Evolutionary conservation across 2,329 filamentous ascomycete genomes (phyloP), one percentile per base, ranked within the genome.

Genomic region (Pseudogymnoascus sp.): DNA sequence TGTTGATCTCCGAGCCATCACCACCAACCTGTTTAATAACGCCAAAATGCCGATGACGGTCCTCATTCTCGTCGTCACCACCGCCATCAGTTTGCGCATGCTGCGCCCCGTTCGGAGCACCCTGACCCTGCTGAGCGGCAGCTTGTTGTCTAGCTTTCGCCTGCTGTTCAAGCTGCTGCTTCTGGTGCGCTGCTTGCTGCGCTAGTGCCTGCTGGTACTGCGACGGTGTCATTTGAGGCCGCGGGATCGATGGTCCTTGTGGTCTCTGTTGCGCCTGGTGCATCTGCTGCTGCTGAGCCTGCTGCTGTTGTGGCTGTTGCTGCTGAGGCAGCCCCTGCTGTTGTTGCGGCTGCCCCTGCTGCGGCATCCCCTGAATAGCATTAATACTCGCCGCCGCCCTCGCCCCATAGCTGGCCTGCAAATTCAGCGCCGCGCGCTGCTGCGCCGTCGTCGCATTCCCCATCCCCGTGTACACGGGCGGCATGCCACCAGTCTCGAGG

Each of bases 11-110:
- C 67, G 83, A 80, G 6, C 84, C 85, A 39, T 81, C 76, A 3
- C 80, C 78, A 64, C 81, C 79, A 48, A 82, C 79, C 67, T 82
- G 81, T 71, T 88, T 79, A 48, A 91, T 77, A 43, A 90, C 78
- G 7, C 83, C 84, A 34, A 77, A 75, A 6, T 61, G 60, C 14
- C 23, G 14, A 25, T 61, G 60, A 4, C 60, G 34, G 75, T 79
- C 81, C 63, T 68, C 67, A 41, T 85, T 80, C 4, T 84, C 83
- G 3, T 84, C 83, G 2, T 82, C 81, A 64, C 81, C 81, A 34
- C 89, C 79, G 61, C 93, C 93, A 73, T 98, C 93, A 13, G 88
- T 88, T 75, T 97, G 90, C 23, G 86, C 77, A 60, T 79, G 79
- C 60, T 76, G 74, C 62, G 81, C 70, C 13, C 77, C 77, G 73